phyloP scores from a whole-genome alignment of 2,329 filamentous ascomycete genomes.

The Plenodomus lindquistii region DNA sequence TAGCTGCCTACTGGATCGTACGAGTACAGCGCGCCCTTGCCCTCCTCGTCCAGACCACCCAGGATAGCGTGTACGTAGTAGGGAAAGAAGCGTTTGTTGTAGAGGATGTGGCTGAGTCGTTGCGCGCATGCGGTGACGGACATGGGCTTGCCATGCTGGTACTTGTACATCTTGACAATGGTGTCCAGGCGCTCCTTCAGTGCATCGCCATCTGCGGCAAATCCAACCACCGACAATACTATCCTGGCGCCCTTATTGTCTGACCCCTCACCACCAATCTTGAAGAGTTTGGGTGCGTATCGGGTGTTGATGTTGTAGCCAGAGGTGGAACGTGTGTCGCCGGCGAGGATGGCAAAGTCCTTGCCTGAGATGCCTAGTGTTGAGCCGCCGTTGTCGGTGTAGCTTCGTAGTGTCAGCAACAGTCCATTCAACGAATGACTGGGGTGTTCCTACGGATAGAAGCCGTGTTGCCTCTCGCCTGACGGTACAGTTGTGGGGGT shows the following conservation, averaged over 20 bases:
- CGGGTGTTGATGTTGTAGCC: constrained; percentile 98
- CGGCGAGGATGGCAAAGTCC: constrained; percentile 94
- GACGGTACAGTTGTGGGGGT: constrained; percentile 52
- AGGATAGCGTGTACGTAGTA: constrained; percentile 97
- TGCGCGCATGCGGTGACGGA: constrained; percentile 92
- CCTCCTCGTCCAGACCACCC: constrained; percentile 91
- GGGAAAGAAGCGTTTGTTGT: constrained; percentile 97
- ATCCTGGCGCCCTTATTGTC: constrained; percentile 84
- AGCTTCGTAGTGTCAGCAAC: constrained; percentile 57
- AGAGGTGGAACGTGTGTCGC: constrained; percentile 92
- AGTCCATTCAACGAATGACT: constrained; percentile 4
- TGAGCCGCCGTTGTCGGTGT: constrained; percentile 97
- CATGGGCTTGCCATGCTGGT: constrained; percentile 97
- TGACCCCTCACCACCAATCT: constrained; percentile 87
- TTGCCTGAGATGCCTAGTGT: constrained; percentile 92
- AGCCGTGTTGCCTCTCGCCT: constrained; percentile 71
- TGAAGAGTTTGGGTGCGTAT: constrained; percentile 94
- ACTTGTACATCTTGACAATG: constrained; percentile 98
- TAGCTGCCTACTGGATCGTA: constrained; percentile 98
- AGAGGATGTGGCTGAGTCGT: constrained; percentile 91
- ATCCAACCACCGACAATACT: constrained; percentile 91
- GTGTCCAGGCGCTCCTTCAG: constrained; percentile 92
- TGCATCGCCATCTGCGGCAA: constrained; percentile 91
- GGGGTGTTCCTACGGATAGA: constrained; percentile 75
- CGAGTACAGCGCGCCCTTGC: constrained; percentile 90